A percentile compares a stretch with the other conserved stretches of the same genome.
Conservation (phyloP, 108 stramenopile genomes). For the Cyclotella sp. region DNA sequence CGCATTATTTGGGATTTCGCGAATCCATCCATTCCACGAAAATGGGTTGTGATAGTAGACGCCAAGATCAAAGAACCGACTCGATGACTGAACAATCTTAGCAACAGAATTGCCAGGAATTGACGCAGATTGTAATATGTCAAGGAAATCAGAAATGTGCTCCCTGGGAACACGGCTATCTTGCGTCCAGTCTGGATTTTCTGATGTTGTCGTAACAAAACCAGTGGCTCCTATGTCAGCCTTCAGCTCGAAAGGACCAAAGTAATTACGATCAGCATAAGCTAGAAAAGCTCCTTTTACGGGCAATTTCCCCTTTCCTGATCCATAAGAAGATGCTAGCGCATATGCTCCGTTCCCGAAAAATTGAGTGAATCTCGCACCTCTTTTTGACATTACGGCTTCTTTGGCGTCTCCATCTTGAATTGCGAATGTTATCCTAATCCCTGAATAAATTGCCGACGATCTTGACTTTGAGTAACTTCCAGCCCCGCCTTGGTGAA, state of each 20-base stretch:
- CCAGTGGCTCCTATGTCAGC: background rate
- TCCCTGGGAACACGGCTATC: conserved; percentile 45
- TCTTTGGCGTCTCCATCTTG: conserved; percentile 49
- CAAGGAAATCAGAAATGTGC: conserved; percentile 29
- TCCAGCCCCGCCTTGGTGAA: conserved; percentile 15
- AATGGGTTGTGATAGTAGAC: conserved; percentile 91
- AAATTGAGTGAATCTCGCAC: conserved; percentile 56
- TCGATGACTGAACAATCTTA: conserved; percentile 53
- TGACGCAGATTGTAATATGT: conserved; percentile 29
- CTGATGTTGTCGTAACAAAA: conserved; percentile 33
- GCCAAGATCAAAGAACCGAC: conserved; percentile 78
- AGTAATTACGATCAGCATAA: conserved; percentile 71
- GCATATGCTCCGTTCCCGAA: conserved; percentile 83
- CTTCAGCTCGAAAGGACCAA: conserved; percentile 64
- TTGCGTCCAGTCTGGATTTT: conserved; percentile 81
- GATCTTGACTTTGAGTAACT: conserved; percentile 23
- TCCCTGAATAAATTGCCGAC: conserved; percentile 77
- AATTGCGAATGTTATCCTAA: conserved; percentile 80
- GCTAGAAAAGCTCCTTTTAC: conserved; percentile 68
- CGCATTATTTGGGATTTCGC: conserved; percentile 42
- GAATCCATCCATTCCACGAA: conserved; percentile 66
- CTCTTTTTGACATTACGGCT: background rate
- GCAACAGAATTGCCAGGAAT: conserved; percentile 56
- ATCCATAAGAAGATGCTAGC: conserved; percentile 71
- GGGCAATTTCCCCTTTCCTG: conserved; percentile 52